phyloP scores from a whole-genome alignment of 805 yeast species.

The Kodamaea sagamina region DNA sequence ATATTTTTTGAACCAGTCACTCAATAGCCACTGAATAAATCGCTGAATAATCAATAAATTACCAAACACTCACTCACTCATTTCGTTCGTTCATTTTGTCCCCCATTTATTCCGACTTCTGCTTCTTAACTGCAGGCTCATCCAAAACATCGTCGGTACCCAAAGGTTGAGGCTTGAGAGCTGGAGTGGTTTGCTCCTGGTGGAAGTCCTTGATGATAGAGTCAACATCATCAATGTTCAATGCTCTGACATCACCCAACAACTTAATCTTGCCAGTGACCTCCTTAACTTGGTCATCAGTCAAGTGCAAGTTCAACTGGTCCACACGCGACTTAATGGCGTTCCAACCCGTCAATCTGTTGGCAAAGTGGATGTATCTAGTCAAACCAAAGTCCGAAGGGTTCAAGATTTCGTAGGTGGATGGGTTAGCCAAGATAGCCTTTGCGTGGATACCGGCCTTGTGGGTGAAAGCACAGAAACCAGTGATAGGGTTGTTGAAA shows the following conservation, averaged over 20 bases:
- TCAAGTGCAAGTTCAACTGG: conserved; percentile 84
- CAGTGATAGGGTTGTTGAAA: conserved; percentile 97
- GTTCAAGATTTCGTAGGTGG: conserved; percentile 95
- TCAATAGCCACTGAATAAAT: too few species aligned
- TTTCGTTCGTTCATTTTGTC: not conserved
- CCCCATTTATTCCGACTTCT: conserved; percentile 29
- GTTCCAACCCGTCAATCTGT: conserved; percentile 98
- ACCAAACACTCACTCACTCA: too few species aligned
- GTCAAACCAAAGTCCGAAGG: conserved; percentile 95
- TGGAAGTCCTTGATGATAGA: conserved; percentile 94
- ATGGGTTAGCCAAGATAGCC: conserved; percentile 97
- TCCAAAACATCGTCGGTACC: conserved; percentile 22
- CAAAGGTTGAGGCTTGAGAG: conserved; percentile 13
- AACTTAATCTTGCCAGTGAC: conserved; percentile 91
- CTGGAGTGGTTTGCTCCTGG: conserved; percentile 66
- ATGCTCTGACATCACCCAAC: conserved; percentile 92
- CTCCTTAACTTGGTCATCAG: conserved; percentile 93
- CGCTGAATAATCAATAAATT: too few species aligned
- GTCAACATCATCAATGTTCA: conserved; percentile 96
- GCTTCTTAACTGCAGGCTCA: conserved; percentile 42
- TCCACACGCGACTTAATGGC: conserved; percentile 98
- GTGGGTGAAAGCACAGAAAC: conserved; percentile 99
- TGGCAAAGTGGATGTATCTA: conserved; percentile 96
- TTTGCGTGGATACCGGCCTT: conserved; percentile 99
- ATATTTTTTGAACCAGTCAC: too few species aligned